These are phyloP conservation scores for Lavandula angustifolia DNA, from an alignment of 257 asterid species.

Conservation along the genomic window DNA sequence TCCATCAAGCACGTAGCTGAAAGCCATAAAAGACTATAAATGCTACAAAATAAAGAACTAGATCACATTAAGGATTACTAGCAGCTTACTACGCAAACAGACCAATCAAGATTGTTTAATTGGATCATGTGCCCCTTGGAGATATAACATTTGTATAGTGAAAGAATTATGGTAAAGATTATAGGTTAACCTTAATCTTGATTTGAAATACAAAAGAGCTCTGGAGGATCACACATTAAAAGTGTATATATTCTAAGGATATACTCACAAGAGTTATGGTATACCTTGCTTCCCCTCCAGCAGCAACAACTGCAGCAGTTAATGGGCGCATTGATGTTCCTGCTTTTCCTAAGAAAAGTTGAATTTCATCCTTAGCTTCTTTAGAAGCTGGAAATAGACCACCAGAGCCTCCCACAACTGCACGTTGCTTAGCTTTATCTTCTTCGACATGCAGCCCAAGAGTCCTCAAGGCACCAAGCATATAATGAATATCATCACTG, in stretches of 20 bases:
- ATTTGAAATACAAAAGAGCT: background rate
- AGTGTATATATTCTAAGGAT: conserved; percentile 3
- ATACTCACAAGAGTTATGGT: conserved; percentile 15
- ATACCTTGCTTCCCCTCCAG: conserved; percentile 89
- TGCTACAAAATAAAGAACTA: conserved; percentile 9
- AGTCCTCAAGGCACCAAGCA: conserved; percentile 89
- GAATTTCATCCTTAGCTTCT: conserved; percentile 73
- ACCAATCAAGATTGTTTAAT: conserved; percentile 19
- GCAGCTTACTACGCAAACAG: background rate
- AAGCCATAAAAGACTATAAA: conserved; percentile 26
- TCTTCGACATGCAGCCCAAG: conserved; percentile 87
- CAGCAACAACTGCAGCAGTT: conserved; percentile 96
- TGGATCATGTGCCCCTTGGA: background rate
- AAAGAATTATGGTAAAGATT: background rate
- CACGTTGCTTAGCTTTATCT: conserved; percentile 70
- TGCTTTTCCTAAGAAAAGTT: conserved; percentile 98
- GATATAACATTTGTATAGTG: background rate
- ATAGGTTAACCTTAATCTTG: conserved; percentile 17
- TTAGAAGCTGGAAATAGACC: conserved; percentile 83
- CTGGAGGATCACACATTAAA: background rate
- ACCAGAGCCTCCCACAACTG: conserved; percentile 82
- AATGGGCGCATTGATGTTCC: conserved; percentile 99
- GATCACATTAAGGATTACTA: conserved; percentile 16
- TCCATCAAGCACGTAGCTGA: conserved; percentile 95
- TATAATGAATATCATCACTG: conserved; percentile 92